Evolutionary conservation across 176 grass and related monocot species (phyloP).

Genomic region (Avena insularis): DNA sequence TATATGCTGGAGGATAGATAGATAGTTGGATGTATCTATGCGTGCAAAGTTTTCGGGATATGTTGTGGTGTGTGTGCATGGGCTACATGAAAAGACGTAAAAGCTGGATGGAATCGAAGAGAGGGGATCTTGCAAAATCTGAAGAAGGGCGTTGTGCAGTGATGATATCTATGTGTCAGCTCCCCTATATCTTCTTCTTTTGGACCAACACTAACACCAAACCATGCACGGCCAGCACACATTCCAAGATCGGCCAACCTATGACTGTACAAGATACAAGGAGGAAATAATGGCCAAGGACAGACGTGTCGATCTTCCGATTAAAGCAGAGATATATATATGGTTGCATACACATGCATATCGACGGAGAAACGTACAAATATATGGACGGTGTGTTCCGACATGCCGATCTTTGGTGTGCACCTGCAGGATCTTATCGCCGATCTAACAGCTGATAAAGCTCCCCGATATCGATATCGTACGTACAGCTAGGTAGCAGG

Average conservation of each 20-base stretch:
- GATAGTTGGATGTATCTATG: too few relatives aligned
- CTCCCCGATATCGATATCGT: background rate
- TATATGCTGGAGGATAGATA: too few relatives aligned
- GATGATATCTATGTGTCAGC: conserved; percentile 17
- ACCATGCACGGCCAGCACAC: background rate
- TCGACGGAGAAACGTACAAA: too few relatives aligned
- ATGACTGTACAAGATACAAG: background rate
- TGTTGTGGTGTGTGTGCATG: background rate
- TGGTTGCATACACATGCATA: background rate
- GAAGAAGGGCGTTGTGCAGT: background rate
- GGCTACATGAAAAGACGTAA: background rate
- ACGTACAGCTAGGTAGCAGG: background rate
- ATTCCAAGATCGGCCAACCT: background rate
- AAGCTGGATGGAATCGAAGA: background rate
- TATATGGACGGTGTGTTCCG: too few relatives aligned
- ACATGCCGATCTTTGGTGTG: background rate
- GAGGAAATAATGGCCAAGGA: background rate
- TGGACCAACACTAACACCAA: background rate
- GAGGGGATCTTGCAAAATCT: conserved; percentile 13
- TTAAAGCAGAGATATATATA: conserved; percentile 2
- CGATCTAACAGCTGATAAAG: background rate
- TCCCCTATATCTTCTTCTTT: conserved; percentile 26
- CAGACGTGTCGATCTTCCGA: conserved; percentile 11
- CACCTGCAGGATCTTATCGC: conserved; percentile 24
- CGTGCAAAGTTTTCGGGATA: conserved; percentile 26